Conservation (phyloP, 257 asterid species). For the Lantana camara region DNA sequence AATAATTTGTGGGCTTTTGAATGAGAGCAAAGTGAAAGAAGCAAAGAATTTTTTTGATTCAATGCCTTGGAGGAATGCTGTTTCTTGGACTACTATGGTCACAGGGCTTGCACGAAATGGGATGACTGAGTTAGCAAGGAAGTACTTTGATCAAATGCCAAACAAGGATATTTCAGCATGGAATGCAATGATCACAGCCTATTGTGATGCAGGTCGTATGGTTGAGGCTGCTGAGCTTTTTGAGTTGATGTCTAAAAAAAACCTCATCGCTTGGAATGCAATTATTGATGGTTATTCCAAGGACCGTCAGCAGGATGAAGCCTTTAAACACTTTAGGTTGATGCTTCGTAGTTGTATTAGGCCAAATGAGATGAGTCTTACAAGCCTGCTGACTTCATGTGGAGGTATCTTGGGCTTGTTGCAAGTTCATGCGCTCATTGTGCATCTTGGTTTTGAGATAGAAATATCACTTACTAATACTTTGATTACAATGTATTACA, state of each 20-base stretch:
- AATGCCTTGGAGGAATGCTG: conserved; percentile 52
- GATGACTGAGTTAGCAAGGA: conserved; percentile 48
- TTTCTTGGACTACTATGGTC: conserved; percentile 66
- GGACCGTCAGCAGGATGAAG: conserved; percentile 46
- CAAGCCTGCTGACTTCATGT: conserved; percentile 56
- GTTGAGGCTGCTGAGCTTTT: conserved; percentile 37
- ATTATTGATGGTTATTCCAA: conserved; percentile 58
- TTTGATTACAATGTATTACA: conserved; percentile 56
- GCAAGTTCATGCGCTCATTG: conserved; percentile 58
- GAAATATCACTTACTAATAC: conserved; percentile 55
- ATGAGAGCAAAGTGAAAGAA: conserved; percentile 45
- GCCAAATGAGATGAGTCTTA: conserved; percentile 54
- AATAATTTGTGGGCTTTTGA: conserved; percentile 50
- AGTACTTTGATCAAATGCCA: conserved; percentile 60
- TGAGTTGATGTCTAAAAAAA: conserved; percentile 41
- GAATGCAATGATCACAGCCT: conserved; percentile 69
- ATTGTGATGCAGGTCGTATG: conserved; percentile 28
- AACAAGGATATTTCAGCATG: conserved; percentile 60
- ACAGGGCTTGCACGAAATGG: conserved; percentile 62
- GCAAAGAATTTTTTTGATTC: conserved; percentile 48
- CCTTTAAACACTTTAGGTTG: conserved; percentile 43
- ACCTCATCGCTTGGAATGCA: conserved; percentile 55
- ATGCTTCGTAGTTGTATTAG: conserved; percentile 44
- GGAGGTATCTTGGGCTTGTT: conserved; percentile 42
- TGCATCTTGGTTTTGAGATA: conserved; percentile 52